A percentile compares a stretch with the other conserved stretches of the same genome.
Evolutionary conservation across 2,329 filamentous ascomycete species (phyloP).

Genomic region (Colletotrichum sp.): DNA sequence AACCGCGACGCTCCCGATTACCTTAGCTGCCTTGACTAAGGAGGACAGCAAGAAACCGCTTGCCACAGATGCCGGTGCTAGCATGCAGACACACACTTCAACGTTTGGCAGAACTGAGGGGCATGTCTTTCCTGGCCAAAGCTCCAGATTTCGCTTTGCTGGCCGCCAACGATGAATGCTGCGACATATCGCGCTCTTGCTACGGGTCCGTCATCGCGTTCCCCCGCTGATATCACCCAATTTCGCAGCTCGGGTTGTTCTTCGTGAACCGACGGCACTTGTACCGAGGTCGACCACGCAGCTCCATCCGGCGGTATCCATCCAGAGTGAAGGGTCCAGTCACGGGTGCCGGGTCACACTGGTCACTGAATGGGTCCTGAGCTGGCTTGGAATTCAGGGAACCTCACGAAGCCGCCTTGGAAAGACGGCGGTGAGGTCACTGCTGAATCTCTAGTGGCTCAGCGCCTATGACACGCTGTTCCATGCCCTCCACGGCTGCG

Average conservation of each 20-base stretch:
- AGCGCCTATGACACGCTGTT: not conserved
- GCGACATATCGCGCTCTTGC: not conserved
- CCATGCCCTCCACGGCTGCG: not conserved
- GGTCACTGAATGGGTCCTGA: not conserved
- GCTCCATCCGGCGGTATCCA: not conserved
- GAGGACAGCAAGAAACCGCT: not conserved
- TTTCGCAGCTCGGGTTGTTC: not conserved
- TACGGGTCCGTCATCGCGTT: not conserved
- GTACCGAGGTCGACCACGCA: slow-evolving; percentile 7
- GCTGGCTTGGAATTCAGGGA: not conserved
- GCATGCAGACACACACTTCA: not conserved
- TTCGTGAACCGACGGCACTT: not conserved
- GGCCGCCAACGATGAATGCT: not conserved
- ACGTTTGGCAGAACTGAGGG: not conserved
- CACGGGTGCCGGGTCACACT: not conserved
- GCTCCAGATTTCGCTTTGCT: not conserved
- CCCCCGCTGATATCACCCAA: slow-evolving; percentile 8
- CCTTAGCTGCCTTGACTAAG: not conserved
- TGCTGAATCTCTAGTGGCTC: not conserved
- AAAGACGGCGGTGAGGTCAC: not conserved
- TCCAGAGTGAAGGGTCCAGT: not conserved
- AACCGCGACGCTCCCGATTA: slow-evolving; percentile 16
- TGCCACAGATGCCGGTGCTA: not conserved
- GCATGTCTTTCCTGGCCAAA: not conserved
- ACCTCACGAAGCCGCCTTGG: not conserved